These are phyloP conservation scores for Raphanus raphanistrum DNA, from an alignment of 345 rosid genomes.

Conservation along the genomic window DNA sequence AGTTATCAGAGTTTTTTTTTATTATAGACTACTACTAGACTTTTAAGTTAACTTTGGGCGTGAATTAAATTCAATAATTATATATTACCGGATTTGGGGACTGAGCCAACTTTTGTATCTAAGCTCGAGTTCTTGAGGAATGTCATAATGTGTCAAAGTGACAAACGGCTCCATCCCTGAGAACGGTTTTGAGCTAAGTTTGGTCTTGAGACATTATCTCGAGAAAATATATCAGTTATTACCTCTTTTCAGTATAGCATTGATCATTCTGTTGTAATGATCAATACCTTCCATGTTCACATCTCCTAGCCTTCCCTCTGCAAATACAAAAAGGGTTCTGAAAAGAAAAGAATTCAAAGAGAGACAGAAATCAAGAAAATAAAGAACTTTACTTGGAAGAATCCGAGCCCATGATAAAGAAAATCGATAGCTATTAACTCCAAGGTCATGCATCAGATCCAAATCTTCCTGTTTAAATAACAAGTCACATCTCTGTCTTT, in stretches of 20 bases:
- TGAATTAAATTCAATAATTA: too few relatives aligned
- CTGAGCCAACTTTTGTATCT: conserved; percentile 76
- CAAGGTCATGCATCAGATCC: conserved; percentile 44
- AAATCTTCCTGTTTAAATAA: conserved; percentile 35
- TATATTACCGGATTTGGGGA: conserved; percentile 48
- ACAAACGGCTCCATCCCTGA: conserved; percentile 81
- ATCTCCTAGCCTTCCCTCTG: conserved; percentile 69
- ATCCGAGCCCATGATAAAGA: conserved; percentile 82
- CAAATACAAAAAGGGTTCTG: neutral
- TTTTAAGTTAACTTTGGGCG: too few relatives aligned
- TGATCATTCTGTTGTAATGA: conserved; percentile 56
- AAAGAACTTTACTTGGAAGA: conserved; percentile 57
- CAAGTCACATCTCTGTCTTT: neutral
- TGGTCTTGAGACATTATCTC: neutral
- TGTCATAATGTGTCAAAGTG: conserved; percentile 65
- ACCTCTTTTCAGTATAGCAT: conserved; percentile 55
- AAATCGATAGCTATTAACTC: conserved; percentile 70
- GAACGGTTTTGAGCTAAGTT: conserved; percentile 1
- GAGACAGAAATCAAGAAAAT: neutral
- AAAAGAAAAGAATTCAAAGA: neutral
- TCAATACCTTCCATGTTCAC: conserved; percentile 61
- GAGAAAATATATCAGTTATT: neutral
- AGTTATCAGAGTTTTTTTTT: too few relatives aligned
- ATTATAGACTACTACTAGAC: too few relatives aligned
- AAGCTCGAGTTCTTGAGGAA: conserved; percentile 72